Evolutionary conservation across 768 basidiomycete genomes (phyloP).

Genomic region (Pilatotrama ljubarskyi): DNA sequence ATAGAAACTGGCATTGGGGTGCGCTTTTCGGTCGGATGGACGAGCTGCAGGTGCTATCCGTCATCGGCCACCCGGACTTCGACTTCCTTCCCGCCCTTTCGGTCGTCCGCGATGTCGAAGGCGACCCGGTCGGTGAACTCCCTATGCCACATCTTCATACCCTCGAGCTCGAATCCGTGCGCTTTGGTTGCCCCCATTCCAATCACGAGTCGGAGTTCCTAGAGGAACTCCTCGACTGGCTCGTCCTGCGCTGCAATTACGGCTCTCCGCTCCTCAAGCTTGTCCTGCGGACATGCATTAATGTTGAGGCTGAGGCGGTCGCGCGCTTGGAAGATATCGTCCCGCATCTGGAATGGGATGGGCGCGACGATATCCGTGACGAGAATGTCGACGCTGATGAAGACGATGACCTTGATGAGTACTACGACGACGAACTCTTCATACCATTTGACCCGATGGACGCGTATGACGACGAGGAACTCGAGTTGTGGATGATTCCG

Average conservation of each 20-base stretch:
- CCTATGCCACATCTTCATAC: not conserved
- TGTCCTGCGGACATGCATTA: not conserved
- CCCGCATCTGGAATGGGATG: not conserved
- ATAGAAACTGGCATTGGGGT: not conserved
- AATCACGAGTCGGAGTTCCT: not conserved
- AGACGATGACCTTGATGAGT: not conserved
- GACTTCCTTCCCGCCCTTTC: not conserved
- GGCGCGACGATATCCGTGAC: not conserved
- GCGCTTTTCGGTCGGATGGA: not conserved
- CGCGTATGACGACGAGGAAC: not conserved
- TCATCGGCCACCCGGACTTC: not conserved
- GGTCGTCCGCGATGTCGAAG: not conserved
- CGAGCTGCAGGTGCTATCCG: not conserved
- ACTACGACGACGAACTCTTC: not conserved
- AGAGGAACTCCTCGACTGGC: not conserved
- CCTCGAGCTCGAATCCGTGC: not conserved
- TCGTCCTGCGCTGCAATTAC: not conserved
- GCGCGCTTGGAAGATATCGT: not conserved
- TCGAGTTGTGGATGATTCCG: slow-evolving; percentile 5
- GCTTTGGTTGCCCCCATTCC: slow-evolving; percentile 3
- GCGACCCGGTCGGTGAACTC: not conserved
- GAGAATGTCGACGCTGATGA: not conserved
- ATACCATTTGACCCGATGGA: not conserved
- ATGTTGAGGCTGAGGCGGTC: not conserved
- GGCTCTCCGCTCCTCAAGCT: not conserved